These are phyloP conservation scores for Cryomyces minteri DNA, from an alignment of 495 filamentous ascomycete genomes.

Conservation along the genomic window DNA sequence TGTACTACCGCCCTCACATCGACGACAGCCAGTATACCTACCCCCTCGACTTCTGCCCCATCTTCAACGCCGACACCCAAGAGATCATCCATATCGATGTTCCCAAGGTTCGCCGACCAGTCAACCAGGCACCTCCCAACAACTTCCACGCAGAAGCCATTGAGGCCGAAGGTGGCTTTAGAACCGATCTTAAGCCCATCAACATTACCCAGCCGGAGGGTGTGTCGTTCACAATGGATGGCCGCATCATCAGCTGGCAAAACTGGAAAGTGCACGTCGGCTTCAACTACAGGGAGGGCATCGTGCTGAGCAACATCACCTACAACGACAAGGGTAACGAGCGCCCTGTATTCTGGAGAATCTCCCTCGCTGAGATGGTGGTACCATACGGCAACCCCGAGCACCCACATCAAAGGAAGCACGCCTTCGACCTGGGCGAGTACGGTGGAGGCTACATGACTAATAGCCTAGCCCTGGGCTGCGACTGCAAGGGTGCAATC, in stretches of 20 bases:
- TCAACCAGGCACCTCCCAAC: slow-evolving; percentile 55
- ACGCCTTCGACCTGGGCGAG: slow-evolving; percentile 87
- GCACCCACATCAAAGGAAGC: slow-evolving; percentile 81
- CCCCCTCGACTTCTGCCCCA: slow-evolving; percentile 87
- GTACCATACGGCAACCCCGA: slow-evolving; percentile 93
- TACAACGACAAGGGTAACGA: slow-evolving; percentile 75
- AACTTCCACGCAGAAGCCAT: slow-evolving; percentile 68
- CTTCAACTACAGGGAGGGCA: slow-evolving; percentile 92
- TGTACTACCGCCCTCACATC: slow-evolving; percentile 81
- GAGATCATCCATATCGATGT: slow-evolving; percentile 82
- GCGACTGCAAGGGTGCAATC: slow-evolving; percentile 90
- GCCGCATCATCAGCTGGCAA: slow-evolving; percentile 72
- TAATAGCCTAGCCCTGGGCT: slow-evolving; percentile 74
- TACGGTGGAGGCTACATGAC: slow-evolving; percentile 95
- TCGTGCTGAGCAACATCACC: slow-evolving; percentile 79
- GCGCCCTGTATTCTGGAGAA: slow-evolving; percentile 69
- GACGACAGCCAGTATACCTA: slow-evolving; percentile 86
- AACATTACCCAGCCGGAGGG: slow-evolving; percentile 91
- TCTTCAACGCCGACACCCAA: slow-evolving; percentile 69
- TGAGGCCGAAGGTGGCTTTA: slow-evolving; percentile 56
- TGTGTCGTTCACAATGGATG: slow-evolving; percentile 73
- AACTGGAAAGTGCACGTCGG: slow-evolving; percentile 91
- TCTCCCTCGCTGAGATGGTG: slow-evolving; percentile 94
- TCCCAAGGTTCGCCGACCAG: slow-evolving; percentile 55
- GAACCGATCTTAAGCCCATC: slow-evolving; percentile 75